Base-by-base conservation (phyloP, 495 filamentous ascomycete genomes). In the Hyaloscypha bicolor region DNA sequence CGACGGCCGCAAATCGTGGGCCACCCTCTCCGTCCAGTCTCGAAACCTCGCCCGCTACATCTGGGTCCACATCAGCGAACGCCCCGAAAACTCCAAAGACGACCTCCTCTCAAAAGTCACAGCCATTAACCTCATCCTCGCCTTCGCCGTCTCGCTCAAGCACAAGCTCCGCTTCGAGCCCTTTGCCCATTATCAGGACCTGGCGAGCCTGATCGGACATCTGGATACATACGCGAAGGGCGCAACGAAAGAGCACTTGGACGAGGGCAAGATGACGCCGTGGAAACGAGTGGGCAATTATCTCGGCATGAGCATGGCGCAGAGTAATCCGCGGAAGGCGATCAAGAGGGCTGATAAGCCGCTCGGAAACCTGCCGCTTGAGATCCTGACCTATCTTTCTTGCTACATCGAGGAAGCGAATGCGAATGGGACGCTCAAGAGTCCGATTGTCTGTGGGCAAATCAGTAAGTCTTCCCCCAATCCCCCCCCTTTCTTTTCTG, bases 131-230 rank as follows among this genome's bases (percentile, higher is more conserved):
- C 85, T 96, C 48, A 83, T 95, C 65, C 83, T 93, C 21, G 92
- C 91, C 3, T 97, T 90, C 73, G 83, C 89, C 35, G 82, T 91
- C 9, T 77, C 92, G 0, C 81, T 94, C 60, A 96, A 94, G 74
- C 93, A 94, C 79, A 89, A 87, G 73, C 86, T 97, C n/a, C 91
- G 93, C 30, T 94, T 93, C 73, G 92, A 97, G 72, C 91, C 92
- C 0, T 93, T 91, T 76, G 86, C 90, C 25, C 87, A 88, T 63
- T 94, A 96, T 72, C 83, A 83, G 9, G 90, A 92, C 71, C 79
- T 92, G 11, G 68, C 78, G 6, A 79, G 80, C 21, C 75, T 91
- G 4, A 81, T 91, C 6, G 74, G 78, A 9, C 83, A 90, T 69
- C 83, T 92, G 30, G 79, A 87, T 64, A 91, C 87, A 0, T 93